These are phyloP conservation scores for Alternaria dauci DNA, from an alignment of 2,329 filamentous ascomycete genomes.

Conservation along the genomic window DNA sequence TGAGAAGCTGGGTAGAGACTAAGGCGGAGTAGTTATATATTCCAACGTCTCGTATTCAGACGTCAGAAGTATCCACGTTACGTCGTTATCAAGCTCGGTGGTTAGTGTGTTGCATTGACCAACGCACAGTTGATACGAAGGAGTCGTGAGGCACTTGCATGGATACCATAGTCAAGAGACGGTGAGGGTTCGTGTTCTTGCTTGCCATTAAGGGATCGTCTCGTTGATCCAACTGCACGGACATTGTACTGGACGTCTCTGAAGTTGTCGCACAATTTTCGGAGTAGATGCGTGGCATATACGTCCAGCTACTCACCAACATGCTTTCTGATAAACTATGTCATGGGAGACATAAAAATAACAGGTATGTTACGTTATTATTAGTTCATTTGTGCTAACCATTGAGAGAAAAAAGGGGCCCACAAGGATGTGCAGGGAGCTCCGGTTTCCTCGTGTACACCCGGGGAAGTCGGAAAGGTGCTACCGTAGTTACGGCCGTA, in stretches of 20 bases:
- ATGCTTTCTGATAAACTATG: not conserved
- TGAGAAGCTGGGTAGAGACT: not conserved
- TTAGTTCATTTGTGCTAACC: not conserved
- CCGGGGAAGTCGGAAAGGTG: not conserved
- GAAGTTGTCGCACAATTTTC: not conserved
- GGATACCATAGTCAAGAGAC: constrained; percentile 5
- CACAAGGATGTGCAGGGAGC: not conserved
- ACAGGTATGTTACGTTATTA: not conserved
- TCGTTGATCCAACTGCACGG: not conserved
- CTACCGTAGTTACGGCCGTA: not conserved
- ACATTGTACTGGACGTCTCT: not conserved
- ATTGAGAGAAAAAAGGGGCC: not conserved
- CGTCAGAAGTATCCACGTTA: constrained; percentile 7
- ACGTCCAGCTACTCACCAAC: not conserved
- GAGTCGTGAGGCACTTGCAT: not conserved
- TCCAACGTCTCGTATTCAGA: not conserved
- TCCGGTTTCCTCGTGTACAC: not conserved
- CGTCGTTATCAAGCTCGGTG: not conserved
- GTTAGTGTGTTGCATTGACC: not conserved
- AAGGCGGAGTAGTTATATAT: not conserved
- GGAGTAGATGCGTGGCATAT: not conserved
- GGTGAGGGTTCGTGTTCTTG: not conserved
- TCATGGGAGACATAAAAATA: not conserved
- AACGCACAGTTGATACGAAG: not conserved
- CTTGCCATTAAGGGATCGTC: not conserved